phyloP scores from a whole-genome alignment of 768 basidiomycete genomes.

The Coprinopsis marcescibilis region DNA sequence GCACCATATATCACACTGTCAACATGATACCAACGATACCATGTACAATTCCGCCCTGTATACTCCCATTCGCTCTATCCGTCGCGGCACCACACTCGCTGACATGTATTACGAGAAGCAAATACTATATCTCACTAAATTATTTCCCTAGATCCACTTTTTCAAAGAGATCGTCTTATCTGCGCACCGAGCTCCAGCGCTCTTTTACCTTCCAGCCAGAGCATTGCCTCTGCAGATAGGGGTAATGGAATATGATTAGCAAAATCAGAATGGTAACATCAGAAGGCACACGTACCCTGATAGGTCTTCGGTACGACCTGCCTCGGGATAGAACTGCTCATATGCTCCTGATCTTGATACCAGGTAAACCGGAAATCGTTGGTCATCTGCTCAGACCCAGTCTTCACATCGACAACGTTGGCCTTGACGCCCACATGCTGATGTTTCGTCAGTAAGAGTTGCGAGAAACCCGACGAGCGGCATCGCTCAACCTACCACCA shows the following conservation, averaged over 20 bases:
- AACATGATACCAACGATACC: no score
- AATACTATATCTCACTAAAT: no score
- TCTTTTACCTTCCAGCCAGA: slow-evolving; percentile 75
- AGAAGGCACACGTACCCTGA: slow-evolving; percentile 38
- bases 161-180: slow-evolving; percentile 39
- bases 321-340: slow-evolving; percentile 26
- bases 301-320: slow-evolving; percentile 67
- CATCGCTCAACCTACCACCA: slow-evolving; percentile 45
- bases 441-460: slow-evolving; percentile 3
- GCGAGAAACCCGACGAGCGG: background rate
- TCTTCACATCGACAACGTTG: slow-evolving; percentile 63
- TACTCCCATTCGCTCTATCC: no score
- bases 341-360: slow-evolving; percentile 39
- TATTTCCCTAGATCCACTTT: slow-evolving; percentile 1
- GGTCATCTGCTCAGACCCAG: slow-evolving; percentile 58
- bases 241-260: slow-evolving; percentile 3
- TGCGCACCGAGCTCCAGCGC: slow-evolving; percentile 65
- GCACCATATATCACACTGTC: no score
- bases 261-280: background rate
- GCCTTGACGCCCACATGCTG: slow-evolving; percentile 72
- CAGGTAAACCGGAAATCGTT: slow-evolving; percentile 78
- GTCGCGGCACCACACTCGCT: no score
- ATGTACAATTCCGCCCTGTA: no score
- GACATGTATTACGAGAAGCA: no score
- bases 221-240: slow-evolving; percentile 61